phyloP scores from a whole-genome alignment of 208 protist species.

The Zelonia costaricensis region DNA sequence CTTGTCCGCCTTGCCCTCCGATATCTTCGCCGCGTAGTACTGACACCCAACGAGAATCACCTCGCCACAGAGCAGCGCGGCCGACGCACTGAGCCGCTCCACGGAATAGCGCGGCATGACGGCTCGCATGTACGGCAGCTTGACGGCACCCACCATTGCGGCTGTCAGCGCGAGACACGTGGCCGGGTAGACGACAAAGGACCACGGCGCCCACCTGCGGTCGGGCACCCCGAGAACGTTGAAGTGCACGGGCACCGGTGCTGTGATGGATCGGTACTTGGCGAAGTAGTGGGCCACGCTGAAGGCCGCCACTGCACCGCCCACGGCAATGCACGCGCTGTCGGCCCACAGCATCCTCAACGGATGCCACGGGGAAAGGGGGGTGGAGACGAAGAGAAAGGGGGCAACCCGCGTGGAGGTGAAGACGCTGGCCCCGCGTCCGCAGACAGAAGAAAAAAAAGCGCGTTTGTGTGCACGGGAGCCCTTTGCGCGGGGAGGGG shows the following conservation, averaged over 20 bases:
- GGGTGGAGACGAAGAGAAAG: too few species aligned
- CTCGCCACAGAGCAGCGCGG: slow-evolving; percentile 4
- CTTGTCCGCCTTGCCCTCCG: slow-evolving; percentile 11
- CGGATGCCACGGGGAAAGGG: too few species aligned
- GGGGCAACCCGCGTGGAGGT: too few species aligned
- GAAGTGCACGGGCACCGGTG: slow-evolving; percentile 25
- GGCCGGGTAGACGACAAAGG: slow-evolving; percentile 12
- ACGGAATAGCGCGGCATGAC: neutral
- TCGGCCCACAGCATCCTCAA: slow-evolving; percentile 5
- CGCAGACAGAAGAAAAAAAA: too few species aligned
- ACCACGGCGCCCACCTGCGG: slow-evolving; percentile 15
- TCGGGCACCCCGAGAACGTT: slow-evolving; percentile 24
- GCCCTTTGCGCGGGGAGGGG: too few species aligned
- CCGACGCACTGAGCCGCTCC: slow-evolving; percentile 3
- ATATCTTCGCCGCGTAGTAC: slow-evolving; percentile 16
- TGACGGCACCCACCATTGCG: neutral
- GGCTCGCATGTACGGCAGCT: neutral
- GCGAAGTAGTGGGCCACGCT: slow-evolving; percentile 23
- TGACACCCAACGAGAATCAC: slow-evolving; percentile 13
- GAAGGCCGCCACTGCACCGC: slow-evolving; percentile 8
- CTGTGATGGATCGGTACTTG: slow-evolving; percentile 1
- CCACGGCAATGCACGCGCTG: slow-evolving; percentile 5
- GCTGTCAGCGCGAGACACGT: neutral
- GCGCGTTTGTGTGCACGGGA: too few species aligned
- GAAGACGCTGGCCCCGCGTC: too few species aligned